Conservation (phyloP, 805 yeast species). For the Spencermartinsiella europaea region DNA sequence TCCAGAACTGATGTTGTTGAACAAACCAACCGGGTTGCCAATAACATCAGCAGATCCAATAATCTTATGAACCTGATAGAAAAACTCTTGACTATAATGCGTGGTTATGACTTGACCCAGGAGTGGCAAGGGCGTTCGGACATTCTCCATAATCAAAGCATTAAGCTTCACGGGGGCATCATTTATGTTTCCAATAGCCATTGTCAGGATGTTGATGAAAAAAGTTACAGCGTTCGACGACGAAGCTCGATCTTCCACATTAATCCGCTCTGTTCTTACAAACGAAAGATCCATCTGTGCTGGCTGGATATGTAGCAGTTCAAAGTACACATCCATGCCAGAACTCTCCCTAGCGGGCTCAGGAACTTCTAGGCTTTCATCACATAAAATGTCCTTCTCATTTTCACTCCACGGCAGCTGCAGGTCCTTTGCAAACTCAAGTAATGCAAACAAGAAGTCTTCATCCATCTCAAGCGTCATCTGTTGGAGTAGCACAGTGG, state of each 20-base stretch:
- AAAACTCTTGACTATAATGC: slow-evolving; percentile 88
- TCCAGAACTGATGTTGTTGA: slow-evolving; percentile 90
- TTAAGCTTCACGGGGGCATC: slow-evolving; percentile 93
- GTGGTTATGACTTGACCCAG: slow-evolving; percentile 65
- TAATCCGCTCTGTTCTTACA: slow-evolving; percentile 76
- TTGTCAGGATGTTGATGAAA: slow-evolving; percentile 78
- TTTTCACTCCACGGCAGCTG: slow-evolving; percentile 69
- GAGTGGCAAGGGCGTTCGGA: slow-evolving; percentile 77
- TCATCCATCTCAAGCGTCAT: slow-evolving; percentile 91
- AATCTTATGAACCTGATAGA: slow-evolving; percentile 86
- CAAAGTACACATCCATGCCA: slow-evolving; percentile 80
- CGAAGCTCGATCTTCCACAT: slow-evolving; percentile 56
- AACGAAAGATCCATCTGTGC: slow-evolving; percentile 83
- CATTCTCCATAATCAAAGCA: slow-evolving; percentile 81
- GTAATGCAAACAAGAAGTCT: slow-evolving; percentile 75
- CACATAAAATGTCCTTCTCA: slow-evolving; percentile 51
- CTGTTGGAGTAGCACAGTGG: slow-evolving; percentile 83
- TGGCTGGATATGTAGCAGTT: slow-evolving; percentile 88
- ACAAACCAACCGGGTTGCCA: slow-evolving; percentile 96
- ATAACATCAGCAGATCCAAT: slow-evolving; percentile 94
- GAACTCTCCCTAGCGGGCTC: slow-evolving; percentile 54
- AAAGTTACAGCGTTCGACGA: slow-evolving; percentile 67
- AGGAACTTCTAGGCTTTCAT: slow-evolving; percentile 59
- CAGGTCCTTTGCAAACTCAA: slow-evolving; percentile 76
- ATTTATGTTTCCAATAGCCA: slow-evolving; percentile 96